phyloP scores from a whole-genome alignment of 2,329 filamentous ascomycete species.

The Aspergillus spinulosporus region DNA sequence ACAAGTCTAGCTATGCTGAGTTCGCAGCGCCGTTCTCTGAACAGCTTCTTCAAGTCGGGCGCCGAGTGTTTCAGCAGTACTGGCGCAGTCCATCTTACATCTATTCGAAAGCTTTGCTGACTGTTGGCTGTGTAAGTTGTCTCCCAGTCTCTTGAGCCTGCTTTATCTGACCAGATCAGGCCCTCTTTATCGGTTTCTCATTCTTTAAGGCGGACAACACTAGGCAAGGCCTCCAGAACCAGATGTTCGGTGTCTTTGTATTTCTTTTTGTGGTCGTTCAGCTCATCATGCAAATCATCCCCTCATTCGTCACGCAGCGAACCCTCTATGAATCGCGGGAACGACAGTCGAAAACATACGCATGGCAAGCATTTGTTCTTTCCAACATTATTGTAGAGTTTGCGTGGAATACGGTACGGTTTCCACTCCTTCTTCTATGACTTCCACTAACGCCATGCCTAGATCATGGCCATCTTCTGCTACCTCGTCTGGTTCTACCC shows the following conservation, averaged over 20 bases:
- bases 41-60: conserved; percentile 66
- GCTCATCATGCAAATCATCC: conserved; percentile 58
- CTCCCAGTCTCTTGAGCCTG: neutral
- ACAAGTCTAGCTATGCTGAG: conserved; percentile 45
- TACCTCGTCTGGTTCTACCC: conserved; percentile 69
- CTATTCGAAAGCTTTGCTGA: conserved; percentile 64
- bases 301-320: conserved; percentile 78
- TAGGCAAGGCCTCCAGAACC: conserved; percentile 76
- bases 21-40: conserved; percentile 71
- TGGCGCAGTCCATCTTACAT: conserved; percentile 86
- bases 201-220: conserved; percentile 71
- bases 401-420: conserved; percentile 67
- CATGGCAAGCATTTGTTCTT: conserved; percentile 82
- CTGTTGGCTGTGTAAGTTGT: conserved; percentile 3
- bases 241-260: conserved; percentile 84
- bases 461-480: conserved; percentile 75
- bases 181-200: conserved; percentile 79
- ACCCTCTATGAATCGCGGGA: conserved; percentile 82
- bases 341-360: conserved; percentile 79
- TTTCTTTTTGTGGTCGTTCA: conserved; percentile 67
- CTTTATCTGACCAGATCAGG: neutral
- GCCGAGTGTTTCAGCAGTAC: conserved; percentile 83
- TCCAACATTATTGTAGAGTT: conserved; percentile 81
- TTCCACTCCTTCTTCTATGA: neutral
- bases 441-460: conserved; percentile 36